Evolutionary conservation across 1,284 basidiomycete genomes (phyloP), one percentile per base, ranked within the genome.

Genomic region (Termitomyces sp.): DNA sequence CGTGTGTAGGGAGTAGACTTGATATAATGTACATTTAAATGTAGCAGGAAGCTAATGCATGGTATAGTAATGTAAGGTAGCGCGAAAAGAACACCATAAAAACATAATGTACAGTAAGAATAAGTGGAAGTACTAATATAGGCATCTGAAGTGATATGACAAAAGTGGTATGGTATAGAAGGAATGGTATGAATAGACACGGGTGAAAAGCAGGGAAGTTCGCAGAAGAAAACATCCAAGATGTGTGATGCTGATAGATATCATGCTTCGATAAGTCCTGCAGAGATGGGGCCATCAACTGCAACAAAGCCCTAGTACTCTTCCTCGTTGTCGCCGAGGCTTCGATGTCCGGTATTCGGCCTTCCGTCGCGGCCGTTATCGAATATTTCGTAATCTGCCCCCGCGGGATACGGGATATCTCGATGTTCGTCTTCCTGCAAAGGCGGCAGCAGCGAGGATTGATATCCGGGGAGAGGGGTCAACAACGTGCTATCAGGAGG

Each of bases 401-500:
- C 67, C 36, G 61, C 40, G 52, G 65, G 55, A 55, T 70, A 70
- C 12, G 60, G 43, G 30, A 67, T 7, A 55, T 55, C 53, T 24
- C 36, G 48, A 48, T 66, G 62, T 10, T 61, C 61, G 19, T 61
- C 59, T 21, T 60, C 64, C 41, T 68, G 67, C 33, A 69, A 53
- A 19, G 68, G 62, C 34, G 69, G 64, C 40, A 72, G 58, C 54
- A 70, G 54, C 17, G 68, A 62, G 31, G 67, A 57, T 42, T 67
- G 68, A 61, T 73, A 74, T 42, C 72, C 70, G 19, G 70, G 66
- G 21, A 78, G 66, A 17, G 76, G 75, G 19, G 75, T 78, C 41
- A 78, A 63, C 45, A 78, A 63, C 38, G 75, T 76, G 63, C 76
- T 77, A 61, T 73, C 69, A 24, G 72, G 65, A 40, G 75, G 74